phyloP scores from a whole-genome alignment of 1,139 yeast genomes.

The Suhomyces panamericanus region DNA sequence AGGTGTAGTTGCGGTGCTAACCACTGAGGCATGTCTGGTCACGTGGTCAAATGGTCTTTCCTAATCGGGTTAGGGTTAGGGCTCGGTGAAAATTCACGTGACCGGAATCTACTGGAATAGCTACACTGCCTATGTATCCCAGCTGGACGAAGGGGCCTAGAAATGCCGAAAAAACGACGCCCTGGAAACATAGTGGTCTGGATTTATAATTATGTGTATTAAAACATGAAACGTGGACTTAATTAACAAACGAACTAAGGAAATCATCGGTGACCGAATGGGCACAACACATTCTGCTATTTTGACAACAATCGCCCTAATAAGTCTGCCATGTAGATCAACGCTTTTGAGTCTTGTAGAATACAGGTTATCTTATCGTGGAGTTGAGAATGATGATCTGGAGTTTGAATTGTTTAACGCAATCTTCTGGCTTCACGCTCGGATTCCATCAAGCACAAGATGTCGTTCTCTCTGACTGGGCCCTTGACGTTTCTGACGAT shows the following conservation, averaged over 20 bases:
- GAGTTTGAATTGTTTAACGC: slow-evolving; percentile 34
- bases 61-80: slow-evolving; percentile 18
- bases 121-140: not conserved
- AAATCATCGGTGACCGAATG: slow-evolving; percentile 6
- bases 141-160: too few relatives aligned
- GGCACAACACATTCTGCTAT: slow-evolving; percentile 8
- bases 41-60: slow-evolving; percentile 5
- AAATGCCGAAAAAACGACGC: not conserved
- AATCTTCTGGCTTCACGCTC: slow-evolving; percentile 97
- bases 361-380: slow-evolving; percentile 11
- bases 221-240: slow-evolving; percentile 14
- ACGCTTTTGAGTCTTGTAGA: slow-evolving; percentile 9
- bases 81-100: slow-evolving; percentile 16
- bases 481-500: slow-evolving; percentile 99
- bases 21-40: not conserved
- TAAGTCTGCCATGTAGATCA: slow-evolving; percentile 11
- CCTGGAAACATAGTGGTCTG: not conserved
- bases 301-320: slow-evolving; percentile 6
- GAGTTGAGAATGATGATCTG: slow-evolving; percentile 12
- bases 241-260: slow-evolving; percentile 9
- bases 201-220: slow-evolving; percentile 15
- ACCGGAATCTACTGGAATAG: not conserved
- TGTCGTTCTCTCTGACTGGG: slow-evolving; percentile 99
- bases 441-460: slow-evolving; percentile 98
- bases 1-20: too few relatives aligned